Base-by-base conservation (phyloP, 2,329 filamentous ascomycete species). In the Hypoxylon sp. region DNA sequence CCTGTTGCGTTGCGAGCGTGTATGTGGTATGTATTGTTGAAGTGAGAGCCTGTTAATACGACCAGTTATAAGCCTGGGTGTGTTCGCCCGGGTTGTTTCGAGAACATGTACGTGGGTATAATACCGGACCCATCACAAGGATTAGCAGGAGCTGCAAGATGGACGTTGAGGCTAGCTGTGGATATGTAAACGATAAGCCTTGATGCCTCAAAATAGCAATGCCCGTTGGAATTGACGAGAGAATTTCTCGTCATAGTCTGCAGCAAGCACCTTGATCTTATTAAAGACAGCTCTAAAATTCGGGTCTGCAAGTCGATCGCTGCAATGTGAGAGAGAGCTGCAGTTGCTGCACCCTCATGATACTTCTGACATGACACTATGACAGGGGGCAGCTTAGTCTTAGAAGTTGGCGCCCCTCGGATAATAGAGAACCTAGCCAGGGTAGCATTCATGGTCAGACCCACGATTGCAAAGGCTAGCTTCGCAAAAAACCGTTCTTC, bases 251-350 rank as follows among this genome's bases (percentile, higher is more conserved):
- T 63, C 35, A 61, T 63, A 53, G 24, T n/a, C 29, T 54, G 44
- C 48, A n/a, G 58, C 59, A 51, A 51, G 54, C 44, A 17, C 47
- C 26, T 65, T 26, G 64, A 61, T 48, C 64, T 67, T 67, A 65
- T 70, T 64, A 62, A 62, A 62, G 48, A 59, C 24, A 17, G 54
- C 58, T 37, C 54, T 63, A 64, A 50, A 51, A 63, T 63, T 52
- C 53, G 50, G 64, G 50, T 60, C 59, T 67, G 66, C 67, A 74
- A 74, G 71, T 67, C 72, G 71, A 76, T 75, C 74, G 70, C 71
- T 70, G 71, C 71, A 58, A 64, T 66, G 61, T 68, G 63, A 6
- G 31, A 22, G 31, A 22, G 42, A 46, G 50, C 51, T 57, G 29
- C 33, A 33, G 29, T 59, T 63, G 61, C 63, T 69, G 63, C 66